A percentile compares a stretch with the other conserved stretches of the same genome.
These are phyloP conservation scores for Polygonum aviculare DNA, from an alignment of 148 eudicot species.

Conservation along the genomic window DNA sequence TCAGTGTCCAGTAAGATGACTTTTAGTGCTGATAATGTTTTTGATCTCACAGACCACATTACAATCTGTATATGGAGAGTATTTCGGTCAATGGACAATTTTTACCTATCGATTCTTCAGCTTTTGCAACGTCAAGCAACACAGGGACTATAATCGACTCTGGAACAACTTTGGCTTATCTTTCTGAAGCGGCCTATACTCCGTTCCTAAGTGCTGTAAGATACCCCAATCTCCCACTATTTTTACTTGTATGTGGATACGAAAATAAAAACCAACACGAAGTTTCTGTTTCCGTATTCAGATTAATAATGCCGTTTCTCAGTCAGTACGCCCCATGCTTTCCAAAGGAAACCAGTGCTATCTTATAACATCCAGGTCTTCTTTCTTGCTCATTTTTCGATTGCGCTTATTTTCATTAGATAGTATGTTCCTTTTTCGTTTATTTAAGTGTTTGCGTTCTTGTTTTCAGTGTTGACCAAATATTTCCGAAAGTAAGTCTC, in stretches of 20 bases:
- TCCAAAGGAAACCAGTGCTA: conserved; percentile 69
- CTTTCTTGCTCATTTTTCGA: conserved; percentile 8
- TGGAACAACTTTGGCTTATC: conserved; percentile 91
- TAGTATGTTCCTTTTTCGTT: background rate
- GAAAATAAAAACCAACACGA: background rate
- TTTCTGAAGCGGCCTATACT: conserved; percentile 81
- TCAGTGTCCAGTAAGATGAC: background rate
- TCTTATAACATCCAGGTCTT: conserved; percentile 63
- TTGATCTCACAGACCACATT: conserved; percentile 71
- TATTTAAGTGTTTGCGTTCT: background rate
- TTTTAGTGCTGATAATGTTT: background rate
- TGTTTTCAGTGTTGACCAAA: conserved; percentile 42
- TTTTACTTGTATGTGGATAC: background rate
- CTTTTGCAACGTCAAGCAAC: conserved; percentile 56
- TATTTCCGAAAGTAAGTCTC: conserved; percentile 64
- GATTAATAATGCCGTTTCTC: conserved; percentile 53
- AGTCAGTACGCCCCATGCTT: conserved; percentile 50
- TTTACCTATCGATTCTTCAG: conserved; percentile 53
- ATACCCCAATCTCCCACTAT: background rate
- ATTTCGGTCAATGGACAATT: conserved; percentile 73
- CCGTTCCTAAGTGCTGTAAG: conserved; percentile 83
- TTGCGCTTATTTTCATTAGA: background rate
- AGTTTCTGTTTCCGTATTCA: conserved; percentile 17
- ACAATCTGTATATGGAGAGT: conserved; percentile 75
- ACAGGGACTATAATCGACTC: conserved; percentile 89